These are phyloP conservation scores for Colletotrichum echinochloae DNA, from an alignment of 2,329 filamentous ascomycete genomes.

Conservation along the genomic window DNA sequence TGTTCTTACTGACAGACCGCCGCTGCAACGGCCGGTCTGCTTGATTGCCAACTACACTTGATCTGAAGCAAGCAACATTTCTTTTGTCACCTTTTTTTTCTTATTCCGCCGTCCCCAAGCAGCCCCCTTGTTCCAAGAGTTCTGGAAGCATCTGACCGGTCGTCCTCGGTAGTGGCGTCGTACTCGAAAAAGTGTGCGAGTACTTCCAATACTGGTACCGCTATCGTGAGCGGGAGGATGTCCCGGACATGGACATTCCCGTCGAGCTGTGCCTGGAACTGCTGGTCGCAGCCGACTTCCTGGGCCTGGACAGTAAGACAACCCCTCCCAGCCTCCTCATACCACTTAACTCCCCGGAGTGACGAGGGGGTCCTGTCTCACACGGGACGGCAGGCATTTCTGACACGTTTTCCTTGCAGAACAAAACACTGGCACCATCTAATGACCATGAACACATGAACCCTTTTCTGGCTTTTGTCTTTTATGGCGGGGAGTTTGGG, in stretches of 20 bases:
- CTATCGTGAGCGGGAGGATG: conserved; percentile 75
- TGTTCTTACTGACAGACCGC: conserved; percentile 62
- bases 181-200: conserved; percentile 84
- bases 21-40: conserved; percentile 54
- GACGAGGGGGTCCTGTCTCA: neutral
- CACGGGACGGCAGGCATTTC: conserved; percentile 10
- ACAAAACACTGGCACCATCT: conserved; percentile 36
- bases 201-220: conserved; percentile 88
- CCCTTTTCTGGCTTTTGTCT: conserved; percentile 44
- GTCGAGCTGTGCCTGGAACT: conserved; percentile 83
- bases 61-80: conserved; percentile 62
- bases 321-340: conserved; percentile 17
- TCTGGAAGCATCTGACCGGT: conserved; percentile 42
- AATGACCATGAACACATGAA: conserved; percentile 34
- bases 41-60: conserved; percentile 72
- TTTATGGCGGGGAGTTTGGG: conserved; percentile 36
- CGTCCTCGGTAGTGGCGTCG: conserved; percentile 66
- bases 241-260: conserved; percentile 84
- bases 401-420: conserved; percentile 32
- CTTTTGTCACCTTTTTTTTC: conserved; percentile 18
- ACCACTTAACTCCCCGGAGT: conserved; percentile 11
- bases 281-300: conserved; percentile 81
- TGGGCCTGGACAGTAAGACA: conserved; percentile 73
- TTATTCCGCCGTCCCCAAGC: conserved; percentile 6
- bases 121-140: conserved; percentile 11